A percentile compares a stretch with the other conserved stretches of the same genome.
Conservation (phyloP, 768 basidiomycete species). For the Agrocybe pediades region DNA sequence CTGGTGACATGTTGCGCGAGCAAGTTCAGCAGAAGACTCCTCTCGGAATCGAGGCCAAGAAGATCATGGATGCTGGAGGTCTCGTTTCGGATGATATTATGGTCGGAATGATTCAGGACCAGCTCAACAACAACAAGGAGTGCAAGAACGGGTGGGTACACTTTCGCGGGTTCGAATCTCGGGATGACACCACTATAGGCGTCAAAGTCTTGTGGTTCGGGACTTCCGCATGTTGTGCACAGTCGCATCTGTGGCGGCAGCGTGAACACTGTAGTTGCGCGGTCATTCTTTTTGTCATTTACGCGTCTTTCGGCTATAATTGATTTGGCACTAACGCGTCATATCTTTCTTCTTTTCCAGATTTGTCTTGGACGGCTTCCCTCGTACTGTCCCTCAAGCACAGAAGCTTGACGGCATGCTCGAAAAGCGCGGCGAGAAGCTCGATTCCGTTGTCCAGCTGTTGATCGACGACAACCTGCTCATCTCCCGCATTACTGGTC, state of each 20-base stretch:
- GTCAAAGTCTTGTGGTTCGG: too few species aligned
- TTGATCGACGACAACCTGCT: constrained; percentile 92
- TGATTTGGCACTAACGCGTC: constrained; percentile 17
- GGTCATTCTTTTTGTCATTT: constrained; percentile 13
- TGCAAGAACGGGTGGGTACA: constrained; percentile 92
- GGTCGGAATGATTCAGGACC: constrained; percentile 96
- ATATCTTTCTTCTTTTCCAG: constrained; percentile 40
- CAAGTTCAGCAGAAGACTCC: constrained; percentile 87
- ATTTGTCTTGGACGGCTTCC: constrained; percentile 99
- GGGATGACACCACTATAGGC: too few species aligned
- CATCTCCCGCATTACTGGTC: constrained; percentile 96
- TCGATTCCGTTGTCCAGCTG: constrained; percentile 92
- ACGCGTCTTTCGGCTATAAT: neutral
- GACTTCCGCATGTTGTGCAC: too few species aligned
- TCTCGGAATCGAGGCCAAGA: constrained; percentile 91
- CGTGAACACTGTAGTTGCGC: constrained; percentile 3
- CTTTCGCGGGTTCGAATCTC: neutral
- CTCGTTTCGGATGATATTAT: constrained; percentile 96
- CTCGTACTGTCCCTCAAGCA: constrained; percentile 94
- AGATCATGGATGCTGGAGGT: constrained; percentile 96
- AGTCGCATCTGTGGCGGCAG: neutral
- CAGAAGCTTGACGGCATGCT: constrained; percentile 97
- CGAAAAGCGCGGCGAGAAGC: constrained; percentile 73
- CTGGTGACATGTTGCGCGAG: constrained; percentile 97
- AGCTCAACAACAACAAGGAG: constrained; percentile 87